A percentile compares a stretch with the other conserved stretches of the same genome.
These are phyloP conservation scores for Geranium rotundifolium DNA, from an alignment of 345 rosid genomes.

Conservation along the genomic window DNA sequence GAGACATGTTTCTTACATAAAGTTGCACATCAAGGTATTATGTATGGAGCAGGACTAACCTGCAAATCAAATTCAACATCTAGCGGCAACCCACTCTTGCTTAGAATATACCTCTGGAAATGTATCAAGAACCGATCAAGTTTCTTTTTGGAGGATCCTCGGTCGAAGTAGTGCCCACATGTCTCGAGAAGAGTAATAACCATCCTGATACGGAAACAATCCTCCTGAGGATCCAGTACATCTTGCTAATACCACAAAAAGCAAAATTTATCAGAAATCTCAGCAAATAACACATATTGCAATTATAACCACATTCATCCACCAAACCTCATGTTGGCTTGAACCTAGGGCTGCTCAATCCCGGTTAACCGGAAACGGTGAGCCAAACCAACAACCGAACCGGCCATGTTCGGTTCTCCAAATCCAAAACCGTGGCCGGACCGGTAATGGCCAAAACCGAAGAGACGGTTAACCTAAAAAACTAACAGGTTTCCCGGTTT, in stretches of 20 bases:
- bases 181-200: conserved; percentile 85
- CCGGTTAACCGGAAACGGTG: no score
- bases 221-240: conserved; percentile 86
- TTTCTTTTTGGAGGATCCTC: conserved; percentile 94
- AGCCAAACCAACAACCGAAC: no score
- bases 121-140: conserved; percentile 86
- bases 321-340: no score
- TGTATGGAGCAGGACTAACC: conserved; percentile 32
- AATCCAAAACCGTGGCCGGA: no score
- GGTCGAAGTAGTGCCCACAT: conserved; percentile 93
- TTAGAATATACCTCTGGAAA: conserved; percentile 88
- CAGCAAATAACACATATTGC: neutral
- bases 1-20: conserved; percentile 5
- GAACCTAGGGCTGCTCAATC: no score
- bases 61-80: conserved; percentile 96
- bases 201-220: conserved; percentile 94
- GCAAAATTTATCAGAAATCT: neutral
- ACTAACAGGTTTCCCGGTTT: no score
- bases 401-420: no score
- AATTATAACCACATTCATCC: neutral
- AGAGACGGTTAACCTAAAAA: no score
- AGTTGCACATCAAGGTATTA: neutral
- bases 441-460: no score
- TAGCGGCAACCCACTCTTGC: conserved; percentile 71
- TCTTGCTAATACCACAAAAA: conserved; percentile 42